Conservation (phyloP, 108 stramenopile species). For the Nannochloropsis salina region DNA sequence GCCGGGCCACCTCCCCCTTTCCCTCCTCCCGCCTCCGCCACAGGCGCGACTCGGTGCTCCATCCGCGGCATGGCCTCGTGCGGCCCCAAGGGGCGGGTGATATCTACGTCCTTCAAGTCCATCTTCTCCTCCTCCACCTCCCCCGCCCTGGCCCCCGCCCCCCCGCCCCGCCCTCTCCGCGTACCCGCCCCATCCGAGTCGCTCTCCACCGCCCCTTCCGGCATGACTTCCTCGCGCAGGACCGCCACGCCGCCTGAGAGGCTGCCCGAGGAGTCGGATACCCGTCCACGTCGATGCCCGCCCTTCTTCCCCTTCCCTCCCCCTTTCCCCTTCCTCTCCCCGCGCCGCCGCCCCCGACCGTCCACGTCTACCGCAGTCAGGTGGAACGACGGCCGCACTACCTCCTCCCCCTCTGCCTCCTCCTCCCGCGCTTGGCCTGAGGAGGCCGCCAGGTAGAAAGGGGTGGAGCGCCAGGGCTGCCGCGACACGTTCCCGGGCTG, state of each 20-base stretch:
- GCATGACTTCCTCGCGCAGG: slow-evolving; percentile 28
- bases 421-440: not conserved
- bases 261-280: not conserved
- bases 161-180: not conserved
- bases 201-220: slow-evolving; percentile 31
- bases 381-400: slow-evolving; percentile 21
- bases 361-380: slow-evolving; percentile 1
- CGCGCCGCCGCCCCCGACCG: not conserved
- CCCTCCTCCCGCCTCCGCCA: not conserved
- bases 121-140: not conserved
- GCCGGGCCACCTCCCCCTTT: not conserved
- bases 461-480: not conserved
- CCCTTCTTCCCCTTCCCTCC: slow-evolving; percentile 22
- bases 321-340: slow-evolving; percentile 15
- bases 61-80: slow-evolving; percentile 40
- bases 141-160: not conserved
- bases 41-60: slow-evolving; percentile 32
- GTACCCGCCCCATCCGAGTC: slow-evolving; percentile 22
- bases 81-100: slow-evolving; percentile 34
- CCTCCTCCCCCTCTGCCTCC: not conserved
- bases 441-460: not conserved
- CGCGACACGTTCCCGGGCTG: not conserved
- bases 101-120: slow-evolving; percentile 36
- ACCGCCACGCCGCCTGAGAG: not conserved
- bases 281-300: not conserved